phyloP scores from a whole-genome alignment of 257 asterid genomes.

The Datura wrightii region DNA sequence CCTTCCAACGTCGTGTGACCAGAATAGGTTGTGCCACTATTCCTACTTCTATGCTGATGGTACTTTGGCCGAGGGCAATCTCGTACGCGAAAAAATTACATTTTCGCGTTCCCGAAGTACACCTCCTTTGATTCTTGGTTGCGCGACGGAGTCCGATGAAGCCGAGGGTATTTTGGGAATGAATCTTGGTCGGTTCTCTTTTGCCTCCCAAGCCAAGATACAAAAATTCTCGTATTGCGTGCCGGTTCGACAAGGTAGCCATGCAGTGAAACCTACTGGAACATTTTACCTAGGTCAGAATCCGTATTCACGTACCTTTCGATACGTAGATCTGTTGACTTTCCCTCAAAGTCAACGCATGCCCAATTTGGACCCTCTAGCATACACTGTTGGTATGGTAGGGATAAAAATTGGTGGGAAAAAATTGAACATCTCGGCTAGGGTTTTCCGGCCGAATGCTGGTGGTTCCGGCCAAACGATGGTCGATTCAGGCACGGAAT shows the following conservation, averaged over 20 bases:
- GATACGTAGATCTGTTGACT: constrained; percentile 55
- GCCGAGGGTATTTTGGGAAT: constrained; percentile 89
- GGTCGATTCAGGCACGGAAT: constrained; percentile 85
- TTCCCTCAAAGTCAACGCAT: constrained; percentile 62
- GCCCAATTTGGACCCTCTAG: constrained; percentile 83
- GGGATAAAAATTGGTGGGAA: constrained; percentile 68
- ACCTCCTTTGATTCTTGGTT: constrained; percentile 88
- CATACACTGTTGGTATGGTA: constrained; percentile 66
- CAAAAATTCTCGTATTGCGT: constrained; percentile 79
- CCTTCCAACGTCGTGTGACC: constrained; percentile 85
- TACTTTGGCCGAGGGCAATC: constrained; percentile 84
- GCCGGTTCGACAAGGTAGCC: constrained; percentile 46
- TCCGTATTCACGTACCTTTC: constrained; percentile 56
- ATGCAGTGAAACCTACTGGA: constrained; percentile 54
- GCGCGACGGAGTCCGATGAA: constrained; percentile 63
- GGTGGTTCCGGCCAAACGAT: constrained; percentile 92
- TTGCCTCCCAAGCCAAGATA: constrained; percentile 75
- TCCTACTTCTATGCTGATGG: constrained; percentile 89
- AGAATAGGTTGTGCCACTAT: constrained; percentile 70
- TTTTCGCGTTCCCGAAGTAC: constrained; percentile 64
- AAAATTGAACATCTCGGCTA: constrained; percentile 48
- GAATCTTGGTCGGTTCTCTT: constrained; percentile 81
- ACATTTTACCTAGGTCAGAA: constrained; percentile 71
- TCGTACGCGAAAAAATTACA: constrained; percentile 68
- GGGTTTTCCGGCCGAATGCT: constrained; percentile 70